A percentile compares a stretch with the other conserved stretches of the same genome.
These are phyloP conservation scores for Gaillardinia entomophila DNA, from an alignment of 805 yeast species.

Conservation along the genomic window DNA sequence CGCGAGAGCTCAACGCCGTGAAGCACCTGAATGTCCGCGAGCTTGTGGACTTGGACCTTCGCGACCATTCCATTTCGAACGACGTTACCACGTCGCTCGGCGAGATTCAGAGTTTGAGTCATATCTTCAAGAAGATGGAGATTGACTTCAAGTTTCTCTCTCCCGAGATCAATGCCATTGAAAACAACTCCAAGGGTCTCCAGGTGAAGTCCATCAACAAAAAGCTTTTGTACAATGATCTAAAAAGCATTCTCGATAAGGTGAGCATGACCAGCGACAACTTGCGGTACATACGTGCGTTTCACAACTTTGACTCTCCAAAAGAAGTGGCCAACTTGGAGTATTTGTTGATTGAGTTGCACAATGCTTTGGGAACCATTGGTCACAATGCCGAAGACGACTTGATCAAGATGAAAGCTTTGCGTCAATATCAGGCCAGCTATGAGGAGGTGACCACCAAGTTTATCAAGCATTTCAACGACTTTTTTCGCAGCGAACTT, in stretches of 20 bases:
- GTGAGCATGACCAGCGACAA: slow-evolving; percentile 59
- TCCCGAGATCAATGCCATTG: slow-evolving; percentile 65
- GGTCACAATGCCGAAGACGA: slow-evolving; percentile 38
- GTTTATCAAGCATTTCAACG: slow-evolving; percentile 44
- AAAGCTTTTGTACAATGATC: slow-evolving; percentile 64
- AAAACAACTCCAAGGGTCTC: slow-evolving; percentile 70
- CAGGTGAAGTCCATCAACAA: slow-evolving; percentile 82
- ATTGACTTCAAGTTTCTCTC: slow-evolving; percentile 39
- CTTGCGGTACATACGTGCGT: slow-evolving; percentile 39
- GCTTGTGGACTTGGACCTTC: slow-evolving; percentile 29
- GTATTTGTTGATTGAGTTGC: slow-evolving; percentile 46
- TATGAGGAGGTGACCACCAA: slow-evolving; percentile 51
- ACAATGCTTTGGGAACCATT: slow-evolving; percentile 60
- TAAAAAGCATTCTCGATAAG: slow-evolving; percentile 63
- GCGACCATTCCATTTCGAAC: slow-evolving; percentile 20
- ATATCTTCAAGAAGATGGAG: slow-evolving; percentile 36
- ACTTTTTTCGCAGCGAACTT: slow-evolving; percentile 30
- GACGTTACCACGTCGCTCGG: slow-evolving; percentile 27
- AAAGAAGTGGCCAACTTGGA: slow-evolving; percentile 47
- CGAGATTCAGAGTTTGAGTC: slow-evolving; percentile 31
- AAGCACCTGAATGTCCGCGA: slow-evolving; percentile 59
- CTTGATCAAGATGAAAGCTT: slow-evolving; percentile 63
- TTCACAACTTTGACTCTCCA: slow-evolving; percentile 44
- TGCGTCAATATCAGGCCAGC: slow-evolving; percentile 55
- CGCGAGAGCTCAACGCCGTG: slow-evolving; percentile 52